A percentile compares a stretch with the other conserved stretches of the same genome.
phyloP scores from a whole-genome alignment of 441 rosid genomes.

The Sinapis alba region DNA sequence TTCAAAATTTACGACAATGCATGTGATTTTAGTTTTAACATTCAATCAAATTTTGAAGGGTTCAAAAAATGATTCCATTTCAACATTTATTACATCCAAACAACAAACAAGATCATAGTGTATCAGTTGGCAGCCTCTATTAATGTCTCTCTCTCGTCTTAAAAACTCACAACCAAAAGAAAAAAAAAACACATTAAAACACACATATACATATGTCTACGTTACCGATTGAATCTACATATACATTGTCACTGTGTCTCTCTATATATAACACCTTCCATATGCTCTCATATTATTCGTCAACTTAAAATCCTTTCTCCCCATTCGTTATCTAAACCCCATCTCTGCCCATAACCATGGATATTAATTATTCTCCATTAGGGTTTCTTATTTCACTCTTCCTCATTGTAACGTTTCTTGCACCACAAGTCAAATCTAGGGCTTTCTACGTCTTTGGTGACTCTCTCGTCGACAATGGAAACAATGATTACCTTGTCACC shows the following conservation, averaged over 20 bases:
- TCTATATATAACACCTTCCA: conserved; percentile 29
- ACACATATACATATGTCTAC: not conserved
- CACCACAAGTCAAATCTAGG: conserved; percentile 57
- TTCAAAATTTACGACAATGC: conserved; percentile 13
- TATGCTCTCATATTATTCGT: conserved; percentile 24
- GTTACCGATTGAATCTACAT: not conserved
- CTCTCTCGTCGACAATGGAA: conserved; percentile 91
- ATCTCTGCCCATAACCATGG: conserved; percentile 5
- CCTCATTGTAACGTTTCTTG: conserved; percentile 22
- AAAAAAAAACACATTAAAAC: too few species aligned
- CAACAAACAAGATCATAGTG: conserved; percentile 28
- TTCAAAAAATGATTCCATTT: not conserved
- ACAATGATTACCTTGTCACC: conserved; percentile 84
- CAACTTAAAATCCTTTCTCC: too few species aligned
- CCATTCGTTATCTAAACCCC: too few species aligned
- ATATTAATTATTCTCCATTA: conserved; percentile 2
- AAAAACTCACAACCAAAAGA: not conserved
- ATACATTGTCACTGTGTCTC: conserved; percentile 2
- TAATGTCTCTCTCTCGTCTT: conserved; percentile 29
- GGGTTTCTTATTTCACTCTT: conserved; percentile 31
- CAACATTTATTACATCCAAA: conserved; percentile 38
- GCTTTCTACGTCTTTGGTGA: conserved; percentile 97
- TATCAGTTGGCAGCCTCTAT: conserved; percentile 28
- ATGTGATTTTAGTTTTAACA: not conserved
- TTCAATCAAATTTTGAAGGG: too few species aligned